Evolutionary conservation across 441 rosid genomes (phyloP), one percentile per base, ranked within the genome.

Genomic region (Arabidopsis hybrid): DNA sequence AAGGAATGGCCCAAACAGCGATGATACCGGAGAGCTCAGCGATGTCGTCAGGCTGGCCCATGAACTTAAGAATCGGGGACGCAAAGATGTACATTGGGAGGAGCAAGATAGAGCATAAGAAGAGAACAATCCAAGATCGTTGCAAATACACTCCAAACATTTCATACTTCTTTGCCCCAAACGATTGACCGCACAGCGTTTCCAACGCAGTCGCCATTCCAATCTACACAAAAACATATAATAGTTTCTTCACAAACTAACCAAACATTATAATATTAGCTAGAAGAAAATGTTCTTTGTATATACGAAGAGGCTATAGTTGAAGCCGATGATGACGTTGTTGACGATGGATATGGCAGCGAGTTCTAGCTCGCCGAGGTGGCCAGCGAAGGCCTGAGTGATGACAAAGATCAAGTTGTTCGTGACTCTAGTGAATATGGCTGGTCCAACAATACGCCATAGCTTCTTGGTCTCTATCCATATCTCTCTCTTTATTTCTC

Each of bases 351-450:
- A 87, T 51, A 91, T 77, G 42, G 90, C 80, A n/a, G 94, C 97
- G 56, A 91, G 94, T 63, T 88, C 84, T 12, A 91, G 89, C 21
- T 88, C 91, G 7, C 92, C 97, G 7, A 91, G 83, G 79, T 88
- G 94, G 55, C 97, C 94, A 0, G 91, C 92, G 32, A 91, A 91
- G 52, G 89, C 91, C 69, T 89, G 97, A n/a, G 90, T 80, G 74
- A 91, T 63, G 65, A 91, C 74, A 78, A 85, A 84, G 84, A 87
- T 89, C 50, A 86, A 46, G 79, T 69, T 84, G 43, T 83, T 3
- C 2, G 91, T 77, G 46, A 91, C 29, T 50, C 55, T 8, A 18
- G 31, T 50, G 55, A 50, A 50, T 50, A 50, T 50, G 13, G 55
- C 31, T 50, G 55, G 55, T 8, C 55, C 55, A 17, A 50, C 55